Percentiles rank a stretch among this genome's conserved stretches.
phyloP scores from a whole-genome alignment of 805 yeast species.

The Jamesozyma jinghongensis region DNA sequence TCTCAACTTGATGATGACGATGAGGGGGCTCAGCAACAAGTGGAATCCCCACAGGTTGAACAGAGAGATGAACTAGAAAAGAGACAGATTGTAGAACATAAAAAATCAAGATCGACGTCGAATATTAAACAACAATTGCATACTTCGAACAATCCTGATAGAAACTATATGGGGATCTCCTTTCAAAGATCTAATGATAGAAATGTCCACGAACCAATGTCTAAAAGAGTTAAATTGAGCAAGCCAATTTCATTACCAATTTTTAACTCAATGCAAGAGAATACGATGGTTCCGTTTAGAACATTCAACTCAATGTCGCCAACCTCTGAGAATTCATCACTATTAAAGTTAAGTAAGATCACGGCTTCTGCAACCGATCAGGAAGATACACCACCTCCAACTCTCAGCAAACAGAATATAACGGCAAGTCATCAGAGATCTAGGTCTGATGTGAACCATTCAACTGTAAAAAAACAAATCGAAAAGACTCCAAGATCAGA shows the following conservation, averaged over 20 bases:
- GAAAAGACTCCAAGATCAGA: neutral
- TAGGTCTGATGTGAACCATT: too few relatives aligned
- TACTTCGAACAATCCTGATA: neutral
- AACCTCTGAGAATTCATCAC: neutral
- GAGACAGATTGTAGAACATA: too few relatives aligned
- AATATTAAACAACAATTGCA: neutral
- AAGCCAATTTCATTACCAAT: constrained; percentile 4
- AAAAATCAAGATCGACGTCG: too few relatives aligned
- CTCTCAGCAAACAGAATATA: neutral
- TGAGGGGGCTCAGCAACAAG: too few relatives aligned
- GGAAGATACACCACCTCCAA: neutral
- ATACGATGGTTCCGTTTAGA: constrained; percentile 23
- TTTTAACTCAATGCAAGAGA: constrained; percentile 21
- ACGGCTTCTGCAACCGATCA: too few relatives aligned
- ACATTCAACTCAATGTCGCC: constrained; percentile 12
- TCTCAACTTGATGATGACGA: too few relatives aligned
- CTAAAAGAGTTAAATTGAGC: constrained; percentile 2
- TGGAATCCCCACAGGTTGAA: neutral
- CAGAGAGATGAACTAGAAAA: too few relatives aligned
- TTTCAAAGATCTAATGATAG: constrained; percentile 4
- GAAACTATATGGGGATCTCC: neutral
- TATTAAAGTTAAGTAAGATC: constrained; percentile 1
- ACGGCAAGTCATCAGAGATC: too few relatives aligned
- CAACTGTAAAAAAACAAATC: neutral
- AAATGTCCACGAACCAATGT: neutral